Conservation (phyloP, 768 basidiomycete species). For the Porpolomopsis calyptriformis region DNA sequence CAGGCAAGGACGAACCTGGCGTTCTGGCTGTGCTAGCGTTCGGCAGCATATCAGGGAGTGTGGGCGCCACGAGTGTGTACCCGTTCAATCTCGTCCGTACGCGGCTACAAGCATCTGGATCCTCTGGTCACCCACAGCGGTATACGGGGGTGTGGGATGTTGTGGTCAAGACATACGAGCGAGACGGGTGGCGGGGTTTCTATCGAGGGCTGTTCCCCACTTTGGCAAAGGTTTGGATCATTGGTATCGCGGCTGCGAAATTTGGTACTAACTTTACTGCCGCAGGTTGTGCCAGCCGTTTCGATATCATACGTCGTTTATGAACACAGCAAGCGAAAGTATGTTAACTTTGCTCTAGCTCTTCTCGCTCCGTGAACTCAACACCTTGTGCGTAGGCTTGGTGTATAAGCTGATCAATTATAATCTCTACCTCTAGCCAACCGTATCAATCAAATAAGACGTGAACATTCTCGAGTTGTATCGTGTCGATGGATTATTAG, state of each 20-base stretch:
- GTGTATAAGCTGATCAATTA: constrained; percentile 33
- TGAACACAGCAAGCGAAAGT: constrained; percentile 77
- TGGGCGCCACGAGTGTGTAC: constrained; percentile 90
- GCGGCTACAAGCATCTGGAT: constrained; percentile 91
- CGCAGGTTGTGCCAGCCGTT: constrained; percentile 86
- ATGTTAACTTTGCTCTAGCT: constrained; percentile 15
- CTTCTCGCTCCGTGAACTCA: constrained; percentile 8
- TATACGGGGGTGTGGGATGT: constrained; percentile 90
- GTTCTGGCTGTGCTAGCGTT: constrained; percentile 81
- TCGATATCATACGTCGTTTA: constrained; percentile 96
- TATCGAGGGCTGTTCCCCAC: constrained; percentile 90
- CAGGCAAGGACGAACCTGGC: constrained; percentile 81
- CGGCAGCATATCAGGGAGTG: constrained; percentile 86
- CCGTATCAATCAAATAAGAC: no score
- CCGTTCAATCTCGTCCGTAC: constrained; percentile 89
- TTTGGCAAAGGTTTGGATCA: constrained; percentile 64
- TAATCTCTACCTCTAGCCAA: constrained; percentile 13
- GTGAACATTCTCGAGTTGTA: no score
- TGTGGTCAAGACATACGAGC: constrained; percentile 60
- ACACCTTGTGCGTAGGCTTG: constrained; percentile 35
- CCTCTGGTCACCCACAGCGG: constrained; percentile 83
- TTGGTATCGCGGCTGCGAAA: neutral
- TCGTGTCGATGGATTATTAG: no score
- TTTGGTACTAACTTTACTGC: neutral
- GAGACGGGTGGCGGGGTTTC: constrained; percentile 89